Percentiles rank a stretch among this genome's conserved stretches.
Conservation (phyloP, 2,329 filamentous ascomycete genomes). For the Pseudogymnoascus sp. region DNA sequence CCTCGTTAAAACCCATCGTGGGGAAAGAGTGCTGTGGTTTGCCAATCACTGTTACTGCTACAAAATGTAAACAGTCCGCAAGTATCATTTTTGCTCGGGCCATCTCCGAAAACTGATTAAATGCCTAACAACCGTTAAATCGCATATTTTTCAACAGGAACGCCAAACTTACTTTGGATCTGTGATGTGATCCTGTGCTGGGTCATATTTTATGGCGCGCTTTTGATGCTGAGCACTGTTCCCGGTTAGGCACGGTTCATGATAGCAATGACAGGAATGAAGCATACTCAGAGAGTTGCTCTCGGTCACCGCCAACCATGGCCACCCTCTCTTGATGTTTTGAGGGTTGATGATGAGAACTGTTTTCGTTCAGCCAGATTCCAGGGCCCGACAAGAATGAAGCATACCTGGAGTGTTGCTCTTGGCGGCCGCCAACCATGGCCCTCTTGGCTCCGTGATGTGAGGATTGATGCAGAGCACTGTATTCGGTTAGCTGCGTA, state of each 20-base stretch:
- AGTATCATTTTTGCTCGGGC: constrained; percentile 6
- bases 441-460: too few relatives aligned
- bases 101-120: background rate
- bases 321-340: too few relatives aligned
- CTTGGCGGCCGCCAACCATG: too few relatives aligned
- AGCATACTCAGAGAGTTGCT: too few relatives aligned
- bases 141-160: background rate
- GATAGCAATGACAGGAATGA: too few relatives aligned
- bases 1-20: background rate
- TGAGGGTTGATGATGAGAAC: too few relatives aligned
- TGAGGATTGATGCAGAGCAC: background rate
- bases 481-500: background rate
- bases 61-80: background rate
- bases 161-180: background rate
- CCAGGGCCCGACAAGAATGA: too few relatives aligned
- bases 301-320: too few relatives aligned
- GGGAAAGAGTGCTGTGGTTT: constrained; percentile 5
- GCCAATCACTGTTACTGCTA: constrained; percentile 3
- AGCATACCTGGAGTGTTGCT: too few relatives aligned
- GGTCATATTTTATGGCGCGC: background rate
- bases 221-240: background rate
- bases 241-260: background rate
- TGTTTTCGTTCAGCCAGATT: too few relatives aligned
- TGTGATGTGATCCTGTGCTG: background rate
- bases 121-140: background rate